Conservation (phyloP, 2,329 filamentous ascomycete species). For the Botryosphaeria dothidea region DNA sequence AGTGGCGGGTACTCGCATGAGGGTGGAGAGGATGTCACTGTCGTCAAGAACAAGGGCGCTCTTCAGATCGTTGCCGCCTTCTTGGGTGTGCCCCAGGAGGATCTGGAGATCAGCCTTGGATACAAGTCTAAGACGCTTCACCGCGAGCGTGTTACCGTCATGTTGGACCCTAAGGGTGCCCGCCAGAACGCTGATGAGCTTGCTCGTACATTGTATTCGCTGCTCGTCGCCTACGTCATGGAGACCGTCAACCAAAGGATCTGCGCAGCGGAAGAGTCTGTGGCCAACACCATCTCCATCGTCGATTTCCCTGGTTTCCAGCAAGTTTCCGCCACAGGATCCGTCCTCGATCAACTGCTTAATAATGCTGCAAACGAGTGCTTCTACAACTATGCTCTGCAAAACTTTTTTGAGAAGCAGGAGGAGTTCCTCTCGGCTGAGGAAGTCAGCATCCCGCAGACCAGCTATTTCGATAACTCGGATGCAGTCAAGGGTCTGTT, state of each 20-base stretch:
- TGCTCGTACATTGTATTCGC: constrained; percentile 87
- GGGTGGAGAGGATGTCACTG: constrained; percentile 80
- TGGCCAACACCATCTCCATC: constrained; percentile 91
- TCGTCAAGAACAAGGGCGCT: constrained; percentile 91
- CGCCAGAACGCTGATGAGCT: constrained; percentile 92
- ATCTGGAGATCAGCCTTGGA: constrained; percentile 84
- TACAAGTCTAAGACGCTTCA: constrained; percentile 98
- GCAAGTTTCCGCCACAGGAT: constrained; percentile 79
- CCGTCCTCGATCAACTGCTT: constrained; percentile 85
- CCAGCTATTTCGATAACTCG: constrained; percentile 97
- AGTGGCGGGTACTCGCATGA: constrained; percentile 97
- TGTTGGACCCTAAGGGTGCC: constrained; percentile 91
- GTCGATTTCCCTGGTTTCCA: constrained; percentile 96
- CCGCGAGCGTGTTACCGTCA: constrained; percentile 95
- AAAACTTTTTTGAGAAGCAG: constrained; percentile 94
- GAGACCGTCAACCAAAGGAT: constrained; percentile 89
- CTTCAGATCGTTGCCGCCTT: constrained; percentile 89
- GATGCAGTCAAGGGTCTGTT: constrained; percentile 90
- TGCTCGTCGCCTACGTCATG: constrained; percentile 90
- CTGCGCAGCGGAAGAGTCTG: constrained; percentile 82
- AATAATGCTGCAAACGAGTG: constrained; percentile 93
- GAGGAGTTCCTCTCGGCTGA: constrained; percentile 92
- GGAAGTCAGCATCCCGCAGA: constrained; percentile 85
- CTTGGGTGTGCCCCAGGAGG: constrained; percentile 76
- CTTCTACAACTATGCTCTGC: constrained; percentile 88